These are phyloP conservation scores for Colletotrichum neosansevieriae DNA, from an alignment of 2,329 filamentous ascomycete species.

Conservation along the genomic window DNA sequence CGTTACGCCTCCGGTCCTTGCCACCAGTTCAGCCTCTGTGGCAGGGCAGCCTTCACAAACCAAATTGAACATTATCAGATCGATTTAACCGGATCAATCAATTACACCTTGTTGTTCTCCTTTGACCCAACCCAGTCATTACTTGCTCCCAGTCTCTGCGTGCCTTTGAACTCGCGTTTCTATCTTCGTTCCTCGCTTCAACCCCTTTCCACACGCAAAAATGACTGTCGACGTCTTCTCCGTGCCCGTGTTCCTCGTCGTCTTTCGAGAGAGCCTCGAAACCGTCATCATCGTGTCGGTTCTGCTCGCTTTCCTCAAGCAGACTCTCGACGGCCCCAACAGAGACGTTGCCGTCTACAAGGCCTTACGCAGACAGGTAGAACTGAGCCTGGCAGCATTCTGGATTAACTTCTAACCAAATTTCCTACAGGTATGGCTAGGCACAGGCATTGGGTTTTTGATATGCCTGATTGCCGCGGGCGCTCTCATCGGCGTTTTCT, in stretches of 20 bases:
- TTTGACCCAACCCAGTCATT: background rate
- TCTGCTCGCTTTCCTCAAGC: slow-evolving; percentile 86
- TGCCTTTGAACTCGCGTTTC: background rate
- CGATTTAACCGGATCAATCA: slow-evolving; percentile 30
- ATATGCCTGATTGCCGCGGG: slow-evolving; percentile 73
- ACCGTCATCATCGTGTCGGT: slow-evolving; percentile 88
- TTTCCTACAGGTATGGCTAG: slow-evolving; percentile 67
- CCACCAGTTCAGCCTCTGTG: background rate
- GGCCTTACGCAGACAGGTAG: slow-evolving; percentile 72
- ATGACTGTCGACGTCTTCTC: slow-evolving; percentile 80
- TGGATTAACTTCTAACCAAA: background rate
- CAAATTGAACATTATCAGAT: slow-evolving; percentile 26
- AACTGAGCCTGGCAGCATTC: background rate
- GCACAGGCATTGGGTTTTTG: slow-evolving; percentile 68
- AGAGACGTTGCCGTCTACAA: slow-evolving; percentile 74
- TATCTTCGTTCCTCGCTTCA: slow-evolving; percentile 9
- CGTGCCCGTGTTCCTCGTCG: slow-evolving; percentile 88
- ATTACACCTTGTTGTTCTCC: background rate
- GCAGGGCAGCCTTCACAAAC: background rate
- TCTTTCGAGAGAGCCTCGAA: slow-evolving; percentile 88
- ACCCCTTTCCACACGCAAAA: background rate
- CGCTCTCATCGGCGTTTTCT: slow-evolving; percentile 77
- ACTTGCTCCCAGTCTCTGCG: background rate
- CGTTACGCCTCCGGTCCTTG: slow-evolving; percentile 12
- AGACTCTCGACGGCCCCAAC: slow-evolving; percentile 76